These are phyloP conservation scores for Setaria viridis DNA, from an alignment of 202 grass and related monocot species.

Conservation along the genomic window DNA sequence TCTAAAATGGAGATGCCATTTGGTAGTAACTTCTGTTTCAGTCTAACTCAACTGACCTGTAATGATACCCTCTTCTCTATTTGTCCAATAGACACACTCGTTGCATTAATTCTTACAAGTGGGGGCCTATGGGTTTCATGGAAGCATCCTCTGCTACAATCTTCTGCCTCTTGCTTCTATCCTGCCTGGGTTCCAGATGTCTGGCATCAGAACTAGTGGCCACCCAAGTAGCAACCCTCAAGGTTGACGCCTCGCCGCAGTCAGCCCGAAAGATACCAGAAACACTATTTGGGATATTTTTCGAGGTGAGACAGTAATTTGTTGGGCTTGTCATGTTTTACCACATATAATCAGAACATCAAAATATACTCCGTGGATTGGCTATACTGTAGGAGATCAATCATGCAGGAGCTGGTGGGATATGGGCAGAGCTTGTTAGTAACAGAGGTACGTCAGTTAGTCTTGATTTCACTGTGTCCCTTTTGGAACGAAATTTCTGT, in stretches of 20 bases:
- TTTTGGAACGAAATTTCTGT: not conserved
- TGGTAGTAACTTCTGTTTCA: not conserved
- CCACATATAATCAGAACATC: not conserved
- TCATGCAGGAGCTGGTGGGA: constrained; percentile 81
- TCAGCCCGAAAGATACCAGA: constrained; percentile 68
- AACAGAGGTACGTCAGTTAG: constrained; percentile 62
- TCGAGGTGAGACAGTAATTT: constrained; percentile 68
- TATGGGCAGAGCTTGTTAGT: constrained; percentile 83
- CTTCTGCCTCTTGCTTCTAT: constrained; percentile 49
- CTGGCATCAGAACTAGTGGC: constrained; percentile 48
- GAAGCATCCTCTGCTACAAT: not conserved
- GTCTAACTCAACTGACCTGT: not conserved
- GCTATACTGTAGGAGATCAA: constrained; percentile 65
- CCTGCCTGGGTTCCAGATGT: constrained; percentile 50
- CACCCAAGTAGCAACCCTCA: constrained; percentile 55
- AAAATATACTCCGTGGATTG: not conserved
- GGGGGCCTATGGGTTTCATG: constrained; percentile 53
- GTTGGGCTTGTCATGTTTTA: not conserved
- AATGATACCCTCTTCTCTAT: not conserved
- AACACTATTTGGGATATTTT: constrained; percentile 94
- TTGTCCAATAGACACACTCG: not conserved
- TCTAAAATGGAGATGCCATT: not conserved
- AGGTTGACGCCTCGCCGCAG: constrained; percentile 64
- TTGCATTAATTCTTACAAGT: constrained; percentile 25
- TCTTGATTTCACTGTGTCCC: constrained; percentile 5